These are phyloP conservation scores for Calonectria honghensis DNA, from an alignment of 2,329 filamentous ascomycete genomes.

Conservation along the genomic window DNA sequence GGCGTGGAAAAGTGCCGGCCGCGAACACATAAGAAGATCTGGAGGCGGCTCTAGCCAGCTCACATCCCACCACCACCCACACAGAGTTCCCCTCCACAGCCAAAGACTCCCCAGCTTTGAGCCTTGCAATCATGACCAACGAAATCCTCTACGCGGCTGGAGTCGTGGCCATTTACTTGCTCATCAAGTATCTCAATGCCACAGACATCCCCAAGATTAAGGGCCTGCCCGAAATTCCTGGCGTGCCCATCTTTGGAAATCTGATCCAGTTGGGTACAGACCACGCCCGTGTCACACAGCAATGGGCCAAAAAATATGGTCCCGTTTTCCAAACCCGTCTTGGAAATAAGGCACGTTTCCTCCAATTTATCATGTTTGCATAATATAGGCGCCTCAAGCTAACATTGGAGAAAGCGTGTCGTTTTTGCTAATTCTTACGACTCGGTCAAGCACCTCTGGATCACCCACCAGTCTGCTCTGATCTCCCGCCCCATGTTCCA, in stretches of 20 bases:
- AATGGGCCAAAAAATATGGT: constrained; percentile 77
- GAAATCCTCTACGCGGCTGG: constrained; percentile 35
- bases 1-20: not conserved
- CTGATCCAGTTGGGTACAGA: constrained; percentile 75
- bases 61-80: not conserved
- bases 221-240: constrained; percentile 76
- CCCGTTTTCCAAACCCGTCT: constrained; percentile 80
- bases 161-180: constrained; percentile 44
- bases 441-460: constrained; percentile 83
- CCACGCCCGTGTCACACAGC: constrained; percentile 72
- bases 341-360: constrained; percentile 75
- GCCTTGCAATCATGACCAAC: constrained; percentile 28
- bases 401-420: constrained; percentile 71
- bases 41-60: not conserved
- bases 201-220: constrained; percentile 78
- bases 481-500: constrained; percentile 87
- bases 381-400: not conserved
- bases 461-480: constrained; percentile 84
- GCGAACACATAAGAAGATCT: constrained; percentile 21
- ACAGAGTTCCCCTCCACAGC: not conserved
- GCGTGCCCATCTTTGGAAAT: constrained; percentile 78
- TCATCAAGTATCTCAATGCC: constrained; percentile 60
- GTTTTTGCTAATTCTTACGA: constrained; percentile 88
- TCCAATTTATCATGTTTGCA: not conserved
- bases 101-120: not conserved